Evolutionary conservation across 768 basidiomycete genomes (phyloP).

Genomic region (Pulveroboletus sp.): DNA sequence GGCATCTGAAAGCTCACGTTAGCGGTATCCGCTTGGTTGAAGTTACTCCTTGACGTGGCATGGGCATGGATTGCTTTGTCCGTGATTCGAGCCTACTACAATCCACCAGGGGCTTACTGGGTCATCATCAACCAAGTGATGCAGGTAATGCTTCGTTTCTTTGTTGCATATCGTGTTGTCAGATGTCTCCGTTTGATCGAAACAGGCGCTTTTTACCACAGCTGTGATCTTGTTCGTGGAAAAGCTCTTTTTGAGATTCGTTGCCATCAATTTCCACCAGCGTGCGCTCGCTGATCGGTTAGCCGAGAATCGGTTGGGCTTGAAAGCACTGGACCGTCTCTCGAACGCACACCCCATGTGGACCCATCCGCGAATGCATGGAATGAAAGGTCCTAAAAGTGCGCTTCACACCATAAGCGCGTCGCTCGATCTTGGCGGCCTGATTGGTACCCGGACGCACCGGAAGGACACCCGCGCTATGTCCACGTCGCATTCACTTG

Average conservation of each 20-base stretch:
- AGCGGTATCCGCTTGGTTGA: constrained; percentile 69
- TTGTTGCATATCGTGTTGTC: constrained; percentile 1
- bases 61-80: constrained; percentile 77
- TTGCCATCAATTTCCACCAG: constrained; percentile 79
- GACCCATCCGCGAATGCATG: constrained; percentile 35
- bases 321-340: constrained; percentile 66
- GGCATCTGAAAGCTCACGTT: constrained; percentile 47
- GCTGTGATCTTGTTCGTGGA: constrained; percentile 45
- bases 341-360: constrained; percentile 58
- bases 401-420: constrained; percentile 35
- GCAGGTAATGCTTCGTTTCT: constrained; percentile 43
- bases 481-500: constrained; percentile 3
- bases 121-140: constrained; percentile 62
- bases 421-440: constrained; percentile 33
- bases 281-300: constrained; percentile 73
- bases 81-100: constrained; percentile 50
- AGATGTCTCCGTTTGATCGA: constrained; percentile 1
- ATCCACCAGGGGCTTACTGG: constrained; percentile 68
- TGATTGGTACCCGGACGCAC: constrained; percentile 11
- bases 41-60: constrained; percentile 58
- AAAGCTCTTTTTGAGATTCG: constrained; percentile 64
- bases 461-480: constrained; percentile 11
- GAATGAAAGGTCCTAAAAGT: constrained; percentile 46
- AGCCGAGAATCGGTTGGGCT: constrained; percentile 62
- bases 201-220: constrained; percentile 44